Conservation (phyloP, 2,329 filamentous ascomycete species). For the Cercospora sojina region DNA sequence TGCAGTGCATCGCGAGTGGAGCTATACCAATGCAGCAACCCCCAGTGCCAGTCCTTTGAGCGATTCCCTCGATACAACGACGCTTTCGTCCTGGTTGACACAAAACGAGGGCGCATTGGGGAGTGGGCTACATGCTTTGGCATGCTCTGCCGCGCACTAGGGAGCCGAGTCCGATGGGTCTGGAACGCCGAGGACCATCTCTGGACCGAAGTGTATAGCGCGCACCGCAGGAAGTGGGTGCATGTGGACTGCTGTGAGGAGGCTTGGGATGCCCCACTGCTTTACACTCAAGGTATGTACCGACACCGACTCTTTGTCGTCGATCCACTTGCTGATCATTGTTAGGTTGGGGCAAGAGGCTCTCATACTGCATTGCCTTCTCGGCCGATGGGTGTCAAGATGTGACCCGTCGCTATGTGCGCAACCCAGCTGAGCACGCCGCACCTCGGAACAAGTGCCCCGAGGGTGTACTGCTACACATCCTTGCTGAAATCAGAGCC, state of each 20-base stretch:
- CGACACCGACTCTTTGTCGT: not conserved
- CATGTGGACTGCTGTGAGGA: constrained; percentile 95
- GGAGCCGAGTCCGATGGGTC: constrained; percentile 89
- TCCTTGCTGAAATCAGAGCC: constrained; percentile 86
- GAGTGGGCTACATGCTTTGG: constrained; percentile 99
- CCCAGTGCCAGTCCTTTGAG: constrained; percentile 73
- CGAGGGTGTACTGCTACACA: constrained; percentile 86
- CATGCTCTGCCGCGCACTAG: constrained; percentile 93
- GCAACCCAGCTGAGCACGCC: constrained; percentile 67
- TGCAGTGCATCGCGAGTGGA: constrained; percentile 86
- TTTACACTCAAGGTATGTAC: constrained; percentile 75
- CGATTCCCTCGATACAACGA: constrained; percentile 93
- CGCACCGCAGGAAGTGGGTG: constrained; percentile 91
- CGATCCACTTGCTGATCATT: constrained; percentile 21
- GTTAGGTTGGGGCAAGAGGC: constrained; percentile 84
- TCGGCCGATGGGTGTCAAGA: constrained; percentile 78
- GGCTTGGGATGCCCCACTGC: constrained; percentile 87
- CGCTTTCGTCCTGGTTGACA: constrained; percentile 88
- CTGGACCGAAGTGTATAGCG: constrained; percentile 96
- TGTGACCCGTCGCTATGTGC: constrained; percentile 67
- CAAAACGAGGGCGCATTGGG: constrained; percentile 78
- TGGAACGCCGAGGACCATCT: constrained; percentile 98
- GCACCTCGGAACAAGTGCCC: constrained; percentile 75
- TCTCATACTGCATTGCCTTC: constrained; percentile 96
- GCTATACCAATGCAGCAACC: constrained; percentile 80